phyloP scores from a whole-genome alignment of 106 monocot species.

The Vanilla planifolia region DNA sequence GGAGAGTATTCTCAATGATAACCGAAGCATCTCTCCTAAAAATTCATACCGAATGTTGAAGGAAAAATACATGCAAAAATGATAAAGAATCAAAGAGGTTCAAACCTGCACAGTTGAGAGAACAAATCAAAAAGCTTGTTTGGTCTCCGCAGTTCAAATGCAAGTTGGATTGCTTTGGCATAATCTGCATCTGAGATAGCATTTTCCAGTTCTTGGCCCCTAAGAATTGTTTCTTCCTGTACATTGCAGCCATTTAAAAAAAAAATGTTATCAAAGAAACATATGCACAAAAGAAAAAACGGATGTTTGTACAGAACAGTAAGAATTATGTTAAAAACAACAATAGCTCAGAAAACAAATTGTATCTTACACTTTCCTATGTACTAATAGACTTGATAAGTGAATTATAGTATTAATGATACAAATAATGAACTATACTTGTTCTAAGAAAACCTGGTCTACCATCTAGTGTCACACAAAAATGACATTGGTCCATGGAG shows the following conservation, averaged over 20 bases:
- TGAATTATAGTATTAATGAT: neutral
- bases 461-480: neutral
- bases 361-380: neutral
- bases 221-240: slow-evolving; percentile 71
- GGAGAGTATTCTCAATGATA: slow-evolving; percentile 44
- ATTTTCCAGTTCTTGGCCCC: slow-evolving; percentile 88
- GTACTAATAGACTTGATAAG: too few species aligned
- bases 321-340: too few species aligned
- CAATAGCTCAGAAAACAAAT: slow-evolving; percentile 1
- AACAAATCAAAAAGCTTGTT: slow-evolving; percentile 78
- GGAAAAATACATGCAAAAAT: neutral
- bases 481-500: neutral
- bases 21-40: slow-evolving; percentile 51
- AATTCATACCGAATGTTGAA: neutral
- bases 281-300: neutral
- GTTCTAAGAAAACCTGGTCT: neutral
- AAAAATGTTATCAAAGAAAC: neutral
- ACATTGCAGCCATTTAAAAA: neutral
- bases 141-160: slow-evolving; percentile 88
- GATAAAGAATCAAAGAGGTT: neutral
- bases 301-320: too few species aligned
- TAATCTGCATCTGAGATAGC: slow-evolving; percentile 78
- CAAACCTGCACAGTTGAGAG: slow-evolving; percentile 56
- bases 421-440: neutral
- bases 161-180: slow-evolving; percentile 73